Conservation (phyloP, 73 alveolate species). For the Loxodes magnus region DNA sequence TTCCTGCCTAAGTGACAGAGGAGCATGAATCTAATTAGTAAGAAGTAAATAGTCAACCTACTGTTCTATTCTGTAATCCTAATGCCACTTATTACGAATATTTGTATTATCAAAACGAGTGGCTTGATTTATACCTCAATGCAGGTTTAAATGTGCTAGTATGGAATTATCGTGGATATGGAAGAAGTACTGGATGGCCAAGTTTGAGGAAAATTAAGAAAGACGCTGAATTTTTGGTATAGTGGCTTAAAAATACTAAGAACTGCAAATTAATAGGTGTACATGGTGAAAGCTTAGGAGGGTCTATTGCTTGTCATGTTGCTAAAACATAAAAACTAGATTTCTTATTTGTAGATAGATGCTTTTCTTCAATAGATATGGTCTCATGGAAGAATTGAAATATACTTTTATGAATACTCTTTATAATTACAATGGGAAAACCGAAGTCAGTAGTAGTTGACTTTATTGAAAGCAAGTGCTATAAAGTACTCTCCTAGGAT, state of each 20-base stretch:
- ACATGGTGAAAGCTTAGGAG: slow-evolving; percentile 70
- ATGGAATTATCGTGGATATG: slow-evolving; percentile 86
- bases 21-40: too few relatives aligned
- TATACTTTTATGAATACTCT: slow-evolving; percentile 15
- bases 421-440: slow-evolving; percentile 11
- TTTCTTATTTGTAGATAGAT: slow-evolving; percentile 60
- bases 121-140: slow-evolving; percentile 63
- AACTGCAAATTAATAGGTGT: slow-evolving; percentile 27
- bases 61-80: slow-evolving; percentile 73
- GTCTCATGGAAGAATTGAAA: slow-evolving; percentile 45
- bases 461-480: slow-evolving; percentile 25
- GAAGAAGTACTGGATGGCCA: slow-evolving; percentile 68
- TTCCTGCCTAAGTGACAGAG: background rate
- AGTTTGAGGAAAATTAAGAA: slow-evolving; percentile 24
- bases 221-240: slow-evolving; percentile 49
- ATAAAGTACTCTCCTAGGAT: slow-evolving; percentile 33
- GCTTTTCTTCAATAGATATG: slow-evolving; percentile 38
- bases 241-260: slow-evolving; percentile 24
- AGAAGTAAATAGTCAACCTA: slow-evolving; percentile 22
- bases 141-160: slow-evolving; percentile 54
- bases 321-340: slow-evolving; percentile 36
- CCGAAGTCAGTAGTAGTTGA: slow-evolving; percentile 16
- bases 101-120: slow-evolving; percentile 51
- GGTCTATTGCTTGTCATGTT: slow-evolving; percentile 52
- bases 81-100: slow-evolving; percentile 82